Evolutionary conservation across 176 grass and related monocot species (phyloP), one percentile per base, ranked within the genome.

Genomic region (Dendrocalamus sinicus): DNA sequence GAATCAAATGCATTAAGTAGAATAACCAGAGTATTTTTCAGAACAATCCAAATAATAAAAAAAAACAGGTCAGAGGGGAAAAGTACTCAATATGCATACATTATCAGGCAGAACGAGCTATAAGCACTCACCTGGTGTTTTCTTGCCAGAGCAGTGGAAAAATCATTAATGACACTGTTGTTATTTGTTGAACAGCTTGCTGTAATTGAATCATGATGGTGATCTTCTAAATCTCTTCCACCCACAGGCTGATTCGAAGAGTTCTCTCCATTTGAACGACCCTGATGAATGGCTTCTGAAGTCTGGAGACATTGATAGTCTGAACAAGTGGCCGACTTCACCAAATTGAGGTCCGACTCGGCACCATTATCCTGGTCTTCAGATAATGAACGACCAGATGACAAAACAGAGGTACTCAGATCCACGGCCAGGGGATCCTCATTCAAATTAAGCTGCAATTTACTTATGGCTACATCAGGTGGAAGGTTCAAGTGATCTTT

Each of bases 281-380:
- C 65, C n/a, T 66, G 63, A 88, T 12, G 72, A 86, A 79, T 43
- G 53, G 74, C 76, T 80, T 92, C 69, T 58, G 65, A 68, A 82
- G 19, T 76, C 61, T 53, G 75, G 79, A 55, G 37, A 73, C 3
- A 46, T 26, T 81, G 59, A 75, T 58, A 11, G 50, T 81, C 78
- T 46, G 45, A 76, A 70, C 19, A 76, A 48, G 63, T 37, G 43
- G 66, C 67, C 17, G 77, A 64, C 20, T 59, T 83, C 11, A 85
- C 46, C 79, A 79, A 76, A 81, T 83, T 68, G 10, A 20, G 53
- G 52, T 79, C 44, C n/a, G 28, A 66, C 39, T 73, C 28, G 7
- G 67, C 19, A 72, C 57, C 74, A 87, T 67, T 30, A 80, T 88
- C 86, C 48, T 35, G 64, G 15, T 87, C 83, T 54, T 74, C 40